These are phyloP conservation scores for Wilcoxina mikolae DNA, from an alignment of 495 filamentous ascomycete species.

Conservation along the genomic window DNA sequence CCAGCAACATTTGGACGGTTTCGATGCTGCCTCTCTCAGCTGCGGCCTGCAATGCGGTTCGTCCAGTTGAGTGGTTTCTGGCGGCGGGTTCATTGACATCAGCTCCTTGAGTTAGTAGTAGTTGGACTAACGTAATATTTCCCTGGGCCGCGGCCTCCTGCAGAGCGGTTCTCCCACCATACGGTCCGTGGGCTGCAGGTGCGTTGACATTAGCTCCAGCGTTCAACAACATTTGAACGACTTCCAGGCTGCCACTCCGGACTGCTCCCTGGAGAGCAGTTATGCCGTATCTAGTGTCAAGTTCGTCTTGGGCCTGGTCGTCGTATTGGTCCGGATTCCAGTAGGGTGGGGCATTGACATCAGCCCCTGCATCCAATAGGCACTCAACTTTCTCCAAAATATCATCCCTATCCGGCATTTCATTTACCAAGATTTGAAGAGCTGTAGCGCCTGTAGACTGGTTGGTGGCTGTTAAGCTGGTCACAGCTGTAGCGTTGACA, in stretches of 20 bases:
- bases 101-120: slow-evolving; percentile 21
- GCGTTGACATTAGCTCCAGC: slow-evolving; percentile 12
- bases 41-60: slow-evolving; percentile 9
- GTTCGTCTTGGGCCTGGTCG: neutral
- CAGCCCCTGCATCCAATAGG: slow-evolving; percentile 6
- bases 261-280: slow-evolving; percentile 7
- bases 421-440: neutral
- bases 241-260: neutral
- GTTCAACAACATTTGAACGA: slow-evolving; percentile 7
- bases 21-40: slow-evolving; percentile 1
- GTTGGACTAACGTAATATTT: slow-evolving; percentile 8
- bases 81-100: slow-evolving; percentile 20
- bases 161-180: slow-evolving; percentile 7
- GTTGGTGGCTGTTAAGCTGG: neutral
- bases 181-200: slow-evolving; percentile 5
- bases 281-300: slow-evolving; percentile 1
- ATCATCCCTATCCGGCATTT: neutral
- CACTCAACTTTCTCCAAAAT: neutral
- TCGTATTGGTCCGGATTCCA: neutral
- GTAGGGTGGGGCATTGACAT: slow-evolving; percentile 13
- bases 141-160: slow-evolving; percentile 2
- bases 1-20: slow-evolving; percentile 8
- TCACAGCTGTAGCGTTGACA: slow-evolving; percentile 30
- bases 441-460: neutral
- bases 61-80: slow-evolving; percentile 11